A percentile compares a stretch with the other conserved stretches of the same genome.
These are phyloP conservation scores for Babesia divergens DNA, from an alignment of 169 alveolate genomes.

Conservation along the genomic window DNA sequence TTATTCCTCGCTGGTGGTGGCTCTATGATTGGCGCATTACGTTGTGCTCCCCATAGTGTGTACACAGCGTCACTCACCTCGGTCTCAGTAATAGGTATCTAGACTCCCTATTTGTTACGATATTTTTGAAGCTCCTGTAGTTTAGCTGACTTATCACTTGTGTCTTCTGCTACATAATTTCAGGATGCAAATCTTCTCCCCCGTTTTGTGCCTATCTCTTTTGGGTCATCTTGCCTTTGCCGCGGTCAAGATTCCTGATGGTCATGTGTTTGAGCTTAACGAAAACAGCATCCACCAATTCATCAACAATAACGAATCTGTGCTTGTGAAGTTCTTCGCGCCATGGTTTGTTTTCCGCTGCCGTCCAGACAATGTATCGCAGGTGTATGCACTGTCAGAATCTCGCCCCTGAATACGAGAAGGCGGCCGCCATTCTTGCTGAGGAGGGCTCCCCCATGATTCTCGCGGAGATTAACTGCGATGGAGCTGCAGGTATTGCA, in stretches of 20 bases:
- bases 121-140: no score
- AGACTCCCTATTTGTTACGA: no score
- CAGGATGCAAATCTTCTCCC: no score
- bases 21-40: background rate
- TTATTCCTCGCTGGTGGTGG: slow-evolving; percentile 2
- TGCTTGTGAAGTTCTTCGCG: slow-evolving; percentile 88
- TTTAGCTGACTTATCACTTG: no score
- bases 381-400: slow-evolving; percentile 90
- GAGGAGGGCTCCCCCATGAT: slow-evolving; percentile 75
- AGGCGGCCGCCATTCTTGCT: slow-evolving; percentile 84
- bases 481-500: slow-evolving; percentile 75
- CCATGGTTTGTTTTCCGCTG: slow-evolving; percentile 77
- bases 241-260: slow-evolving; percentile 55
- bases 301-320: slow-evolving; percentile 64
- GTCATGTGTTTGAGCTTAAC: slow-evolving; percentile 72
- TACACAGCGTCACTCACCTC: background rate
- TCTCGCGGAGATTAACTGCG: slow-evolving; percentile 89
- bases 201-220: no score
- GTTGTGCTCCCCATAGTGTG: slow-evolving; percentile 32
- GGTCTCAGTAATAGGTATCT: background rate
- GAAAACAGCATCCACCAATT: slow-evolving; percentile 80
- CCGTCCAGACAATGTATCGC: background rate
- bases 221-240: no score
- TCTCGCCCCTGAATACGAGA: slow-evolving; percentile 90
- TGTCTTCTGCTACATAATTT: no score